Conservation (phyloP, 768 basidiomycete species). For the Amanita muscaria region DNA sequence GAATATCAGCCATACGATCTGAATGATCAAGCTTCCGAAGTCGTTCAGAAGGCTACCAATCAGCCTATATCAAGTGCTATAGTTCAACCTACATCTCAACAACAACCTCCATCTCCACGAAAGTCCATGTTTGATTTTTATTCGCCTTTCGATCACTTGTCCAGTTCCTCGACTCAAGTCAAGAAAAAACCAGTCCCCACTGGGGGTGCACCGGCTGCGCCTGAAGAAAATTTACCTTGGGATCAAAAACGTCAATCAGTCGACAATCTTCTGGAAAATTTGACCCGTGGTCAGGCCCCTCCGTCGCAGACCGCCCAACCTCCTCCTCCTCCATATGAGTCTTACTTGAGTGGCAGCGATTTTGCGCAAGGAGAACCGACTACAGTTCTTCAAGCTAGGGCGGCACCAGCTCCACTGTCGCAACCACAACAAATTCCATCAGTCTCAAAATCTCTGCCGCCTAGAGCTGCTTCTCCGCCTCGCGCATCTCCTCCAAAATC, state of each 20-base stretch:
- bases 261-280: slow-evolving; percentile 70
- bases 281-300: slow-evolving; percentile 43
- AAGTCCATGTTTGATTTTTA: slow-evolving; percentile 82
- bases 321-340: slow-evolving; percentile 33
- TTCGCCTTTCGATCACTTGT: slow-evolving; percentile 77
- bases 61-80: slow-evolving; percentile 19
- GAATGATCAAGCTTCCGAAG: slow-evolving; percentile 33
- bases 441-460: slow-evolving; percentile 46
- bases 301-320: slow-evolving; percentile 16
- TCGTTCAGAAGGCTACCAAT: slow-evolving; percentile 28
- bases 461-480: slow-evolving; percentile 41
- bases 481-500: slow-evolving; percentile 59
- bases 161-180: slow-evolving; percentile 34
- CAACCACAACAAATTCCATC: slow-evolving; percentile 17
- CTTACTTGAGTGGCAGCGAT: slow-evolving; percentile 35
- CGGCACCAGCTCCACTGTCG: slow-evolving; percentile 40
- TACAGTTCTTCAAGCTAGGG: slow-evolving; percentile 29
- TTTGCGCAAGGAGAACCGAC: slow-evolving; percentile 34
- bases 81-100: slow-evolving; percentile 18
- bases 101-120: slow-evolving; percentile 56
- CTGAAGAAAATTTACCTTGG: slow-evolving; percentile 55
- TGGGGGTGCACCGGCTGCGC: slow-evolving; percentile 32
- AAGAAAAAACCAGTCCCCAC: slow-evolving; percentile 68
- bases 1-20: slow-evolving; percentile 39
- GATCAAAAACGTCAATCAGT: slow-evolving; percentile 78